Base-by-base conservation (phyloP, 805 yeast species). In the Candida ipomoeae region DNA sequence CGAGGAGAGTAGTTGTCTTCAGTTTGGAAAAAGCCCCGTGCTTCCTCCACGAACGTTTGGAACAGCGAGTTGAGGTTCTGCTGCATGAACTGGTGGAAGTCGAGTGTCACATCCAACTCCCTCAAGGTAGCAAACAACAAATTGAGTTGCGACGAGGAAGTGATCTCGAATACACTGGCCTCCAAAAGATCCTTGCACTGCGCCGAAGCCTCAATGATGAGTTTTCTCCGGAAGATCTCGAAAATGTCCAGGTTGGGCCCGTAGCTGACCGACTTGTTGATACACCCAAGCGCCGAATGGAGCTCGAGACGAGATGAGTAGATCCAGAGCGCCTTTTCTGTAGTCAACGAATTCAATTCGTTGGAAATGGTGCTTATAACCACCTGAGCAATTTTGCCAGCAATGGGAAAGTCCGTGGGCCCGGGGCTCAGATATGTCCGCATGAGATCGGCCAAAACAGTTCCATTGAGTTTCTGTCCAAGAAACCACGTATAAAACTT, bases 171-270 rank as follows among this genome's bases (percentile, higher is more conserved):
- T 5, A 79, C 62, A 55, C 81, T 80, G 50, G 73, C 75, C 23
- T 74, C 68, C 15, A 82, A 64, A 48, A 81, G 63, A 53, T 80
- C 83, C 43, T 73, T 78, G 50, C 77, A 75, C 40, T 74, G 75
- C 21, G 71, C 58, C 1, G 84, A 83, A 48, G 82, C 76, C 50
- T 73, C 77, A 45, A 79, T 65, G n/a, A 80, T 60, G 21, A 80
- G 57, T 50, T 74, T 75, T 52, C 80, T 72, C 56, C 79, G 80
- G 47, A 77, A 68, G 21, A 80, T 61, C 42, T 70, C 66, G 45
- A 77, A 67, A 35, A 78, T 55, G 46, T 69, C 52, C 55, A 60
- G 58, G 47, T 59, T 53, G 38, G 35, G 29, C 31, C 32, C 36
- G 26, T 40, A 37, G 36, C 37, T 32, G 20, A 20, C 43, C 23